Evolutionary conservation across 371 early-diverging fungal genomes (phyloP).

Genomic region (Mucor saturninus): DNA sequence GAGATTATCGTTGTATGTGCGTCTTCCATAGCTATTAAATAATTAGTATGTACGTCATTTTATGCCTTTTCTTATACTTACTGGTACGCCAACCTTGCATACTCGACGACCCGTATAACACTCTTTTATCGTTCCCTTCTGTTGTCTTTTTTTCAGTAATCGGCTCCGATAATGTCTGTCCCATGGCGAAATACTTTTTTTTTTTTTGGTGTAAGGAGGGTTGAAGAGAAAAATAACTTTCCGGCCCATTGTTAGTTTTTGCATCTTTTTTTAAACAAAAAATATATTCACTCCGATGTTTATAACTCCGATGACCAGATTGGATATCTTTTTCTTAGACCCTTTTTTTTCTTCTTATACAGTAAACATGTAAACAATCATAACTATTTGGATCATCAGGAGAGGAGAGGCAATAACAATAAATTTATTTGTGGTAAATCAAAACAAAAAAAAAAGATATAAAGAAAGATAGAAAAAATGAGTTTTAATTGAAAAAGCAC

Average conservation of each 20-base stretch:
- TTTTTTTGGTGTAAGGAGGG: background rate
- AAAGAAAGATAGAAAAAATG: background rate
- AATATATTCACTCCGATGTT: too few relatives aligned
- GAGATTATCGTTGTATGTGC: constrained; percentile 85
- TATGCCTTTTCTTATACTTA: constrained; percentile 39
- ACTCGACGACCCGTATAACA: constrained; percentile 82
- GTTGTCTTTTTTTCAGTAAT: constrained; percentile 82
- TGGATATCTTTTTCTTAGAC: too few relatives aligned
- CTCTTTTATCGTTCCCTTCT: constrained; percentile 73
- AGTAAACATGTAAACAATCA: too few relatives aligned
- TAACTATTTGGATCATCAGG: too few relatives aligned
- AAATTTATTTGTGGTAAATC: too few relatives aligned
- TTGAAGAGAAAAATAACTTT: background rate
- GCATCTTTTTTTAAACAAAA: background rate
- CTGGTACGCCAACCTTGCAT: constrained; percentile 99
- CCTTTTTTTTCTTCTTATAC: too few relatives aligned
- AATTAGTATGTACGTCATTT: background rate
- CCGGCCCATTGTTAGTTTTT: background rate
- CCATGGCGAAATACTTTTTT: constrained; percentile 61
- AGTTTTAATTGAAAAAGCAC: background rate
- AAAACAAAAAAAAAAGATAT: too few relatives aligned
- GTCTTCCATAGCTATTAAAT: constrained; percentile 85
- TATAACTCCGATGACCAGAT: too few relatives aligned
- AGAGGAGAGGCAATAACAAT: too few relatives aligned
- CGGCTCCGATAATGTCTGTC: constrained; percentile 94